Base-by-base conservation (phyloP, 1,284 basidiomycete genomes). In the Anthracocystis panici-leucophaei region DNA sequence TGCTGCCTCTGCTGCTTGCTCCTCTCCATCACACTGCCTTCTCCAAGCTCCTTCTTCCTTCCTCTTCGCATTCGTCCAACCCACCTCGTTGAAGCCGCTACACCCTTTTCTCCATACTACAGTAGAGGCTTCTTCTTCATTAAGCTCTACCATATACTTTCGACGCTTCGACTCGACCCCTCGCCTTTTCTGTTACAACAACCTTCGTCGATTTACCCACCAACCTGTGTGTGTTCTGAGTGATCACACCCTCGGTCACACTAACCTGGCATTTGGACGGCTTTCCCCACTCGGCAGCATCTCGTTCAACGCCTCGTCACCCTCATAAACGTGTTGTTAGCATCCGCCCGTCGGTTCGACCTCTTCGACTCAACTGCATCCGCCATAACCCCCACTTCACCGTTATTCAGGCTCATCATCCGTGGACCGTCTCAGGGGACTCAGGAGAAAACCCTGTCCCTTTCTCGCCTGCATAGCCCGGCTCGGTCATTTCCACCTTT, bases 101-200 rank as follows among this genome's bases (percentile, higher is more conserved):
- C 14, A 38, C 11, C 35, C 35, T 38, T 38, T 38, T 38, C 35
- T 38, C 35, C 35, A 16, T 38, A n/a, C n/a, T n/a, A n/a, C n/a
- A 2, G 11, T 38, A 14, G 14, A 38, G 35, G 12, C 35, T 27
- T 16, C 35, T 44, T 42, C 38, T 55, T 20, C 53, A 31, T n/a
- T 21, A 31, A 55, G 53, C 53, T 44, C 41, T 44, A 25, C 27
- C 3, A 16, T 27, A 55, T n/a, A 35, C 21, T 38, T 38, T 56
- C 42, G 54, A 29, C 42, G 42, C 44, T 29, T 45, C 41, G 27
- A 45, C 44, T 35, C 53, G 53, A 55, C 29, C 21, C 29, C 33
- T n/a, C 29, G 25, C 25, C 45, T 25, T 29, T 29, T 41, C n/a
- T 42, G 10, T 20, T 38, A 3, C 12, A 38, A 14, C 14, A 57